Evolutionary conservation across 352 stramenopile genomes (phyloP).

Genomic region (Globisporangium viniferum): DNA sequence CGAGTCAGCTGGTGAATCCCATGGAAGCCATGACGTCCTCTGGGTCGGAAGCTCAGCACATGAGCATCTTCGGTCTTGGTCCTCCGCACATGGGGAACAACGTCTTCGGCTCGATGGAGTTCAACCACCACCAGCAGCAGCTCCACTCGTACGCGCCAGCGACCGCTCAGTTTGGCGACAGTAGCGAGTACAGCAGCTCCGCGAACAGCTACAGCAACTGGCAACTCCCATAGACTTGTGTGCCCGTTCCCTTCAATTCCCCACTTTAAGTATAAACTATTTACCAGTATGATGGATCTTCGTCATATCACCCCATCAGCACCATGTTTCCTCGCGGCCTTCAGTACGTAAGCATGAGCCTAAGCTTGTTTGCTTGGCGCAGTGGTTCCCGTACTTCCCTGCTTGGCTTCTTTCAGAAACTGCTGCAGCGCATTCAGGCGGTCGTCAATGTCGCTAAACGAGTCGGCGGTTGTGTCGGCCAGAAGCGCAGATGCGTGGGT

Average conservation of each 20-base stretch:
- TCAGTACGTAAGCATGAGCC: background rate
- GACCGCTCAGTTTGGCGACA: conserved; percentile 2
- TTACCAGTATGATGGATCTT: conserved; percentile 5
- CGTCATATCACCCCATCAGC: background rate
- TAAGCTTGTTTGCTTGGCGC: background rate
- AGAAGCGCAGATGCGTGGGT: conserved; percentile 27
- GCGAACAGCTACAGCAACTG: conserved; percentile 12
- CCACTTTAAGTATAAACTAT: conserved; percentile 2
- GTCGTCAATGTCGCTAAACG: conserved; percentile 86
- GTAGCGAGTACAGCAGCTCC: background rate
- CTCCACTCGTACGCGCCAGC: conserved; percentile 5
- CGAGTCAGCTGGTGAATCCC: conserved; percentile 23
- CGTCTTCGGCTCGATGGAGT: conserved; percentile 10
- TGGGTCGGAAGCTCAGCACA: conserved; percentile 1
- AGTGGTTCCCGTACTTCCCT: conserved; percentile 21
- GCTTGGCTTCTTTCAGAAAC: conserved; percentile 80
- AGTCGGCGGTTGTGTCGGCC: conserved; percentile 63
- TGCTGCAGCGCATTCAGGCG: conserved; percentile 74
- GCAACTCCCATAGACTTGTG: conserved; percentile 7
- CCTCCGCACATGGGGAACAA: background rate
- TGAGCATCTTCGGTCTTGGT: conserved; percentile 5
- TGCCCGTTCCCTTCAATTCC: background rate
- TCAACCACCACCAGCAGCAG: conserved; percentile 2
- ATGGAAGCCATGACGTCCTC: conserved; percentile 27
- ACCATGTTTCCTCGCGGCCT: background rate